Conservation (phyloP, 768 basidiomycete species). For the Pleurotus eryngii region DNA sequence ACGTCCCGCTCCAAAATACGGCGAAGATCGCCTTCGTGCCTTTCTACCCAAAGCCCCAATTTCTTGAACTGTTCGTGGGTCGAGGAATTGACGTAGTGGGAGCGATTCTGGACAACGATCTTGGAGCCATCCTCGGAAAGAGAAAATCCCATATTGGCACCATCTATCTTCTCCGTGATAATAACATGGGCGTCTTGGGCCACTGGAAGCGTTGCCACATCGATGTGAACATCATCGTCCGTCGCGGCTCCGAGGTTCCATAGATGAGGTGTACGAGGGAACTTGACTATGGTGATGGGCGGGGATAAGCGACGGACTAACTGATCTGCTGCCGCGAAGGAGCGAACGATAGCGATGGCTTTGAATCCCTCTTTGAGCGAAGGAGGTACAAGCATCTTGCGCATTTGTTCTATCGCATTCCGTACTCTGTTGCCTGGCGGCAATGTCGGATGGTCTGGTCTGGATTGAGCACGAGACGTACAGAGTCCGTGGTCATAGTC, state of each 20-base stretch:
- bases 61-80: constrained; percentile 63
- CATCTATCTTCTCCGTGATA: constrained; percentile 65
- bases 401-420: constrained; percentile 55
- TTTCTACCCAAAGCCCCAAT: constrained; percentile 52
- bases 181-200: constrained; percentile 31
- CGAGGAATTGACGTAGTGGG: constrained; percentile 52
- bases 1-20: constrained; percentile 44
- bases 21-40: constrained; percentile 40
- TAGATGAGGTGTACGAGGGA: constrained; percentile 59
- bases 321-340: constrained; percentile 49
- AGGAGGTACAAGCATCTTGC: constrained; percentile 40
- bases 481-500: constrained; percentile 50
- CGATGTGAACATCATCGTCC: constrained; percentile 45
- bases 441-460: constrained; percentile 57
- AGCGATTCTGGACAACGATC: constrained; percentile 58
- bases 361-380: constrained; percentile 50
- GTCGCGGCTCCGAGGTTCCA: constrained; percentile 56
- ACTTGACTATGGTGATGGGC: constrained; percentile 44
- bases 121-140: constrained; percentile 42
- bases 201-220: constrained; percentile 14
- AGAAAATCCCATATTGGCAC: constrained; percentile 66
- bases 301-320: constrained; percentile 43
- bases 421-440: constrained; percentile 52
- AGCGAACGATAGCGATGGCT: constrained; percentile 43
- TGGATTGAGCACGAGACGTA: constrained; percentile 49